These are phyloP conservation scores for Chenopodium berlandieri DNA, from an alignment of 148 eudicot genomes.

Conservation along the genomic window DNA sequence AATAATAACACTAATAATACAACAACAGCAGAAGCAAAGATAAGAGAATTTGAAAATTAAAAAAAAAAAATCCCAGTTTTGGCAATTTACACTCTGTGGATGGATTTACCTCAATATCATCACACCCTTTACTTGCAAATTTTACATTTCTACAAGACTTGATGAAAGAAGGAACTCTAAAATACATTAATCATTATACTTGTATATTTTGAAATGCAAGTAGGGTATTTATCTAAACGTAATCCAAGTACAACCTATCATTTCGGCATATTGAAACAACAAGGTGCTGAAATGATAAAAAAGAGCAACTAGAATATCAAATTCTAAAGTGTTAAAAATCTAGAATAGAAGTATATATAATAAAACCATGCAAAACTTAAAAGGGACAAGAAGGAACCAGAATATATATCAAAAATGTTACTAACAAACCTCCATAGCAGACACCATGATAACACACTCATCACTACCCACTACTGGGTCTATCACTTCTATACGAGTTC, in stretches of 20 bases:
- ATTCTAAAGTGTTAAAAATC: not conserved
- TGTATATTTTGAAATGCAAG: not conserved
- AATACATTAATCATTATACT: too few relatives aligned
- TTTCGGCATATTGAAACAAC: not conserved
- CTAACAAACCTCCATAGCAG: conserved; percentile 27
- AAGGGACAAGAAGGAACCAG: not conserved
- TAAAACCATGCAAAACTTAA: not conserved
- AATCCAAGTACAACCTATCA: not conserved
- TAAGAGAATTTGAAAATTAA: too few relatives aligned
- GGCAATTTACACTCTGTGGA: too few relatives aligned
- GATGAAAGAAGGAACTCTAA: not conserved
- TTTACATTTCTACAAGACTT: too few relatives aligned
- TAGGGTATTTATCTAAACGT: not conserved
- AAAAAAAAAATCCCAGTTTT: too few relatives aligned
- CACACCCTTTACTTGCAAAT: too few relatives aligned
- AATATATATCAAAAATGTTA: too few relatives aligned
- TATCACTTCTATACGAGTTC: conserved; percentile 13
- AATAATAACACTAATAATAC: too few relatives aligned
- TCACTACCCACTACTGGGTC: conserved; percentile 5
- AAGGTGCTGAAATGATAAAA: not conserved
- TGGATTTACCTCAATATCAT: too few relatives aligned
- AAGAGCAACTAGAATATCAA: not conserved
- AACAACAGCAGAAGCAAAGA: too few relatives aligned
- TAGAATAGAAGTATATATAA: not conserved
- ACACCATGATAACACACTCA: conserved; percentile 20